phyloP scores from a whole-genome alignment of 331 rosid species.

The Malus hybrid region DNA sequence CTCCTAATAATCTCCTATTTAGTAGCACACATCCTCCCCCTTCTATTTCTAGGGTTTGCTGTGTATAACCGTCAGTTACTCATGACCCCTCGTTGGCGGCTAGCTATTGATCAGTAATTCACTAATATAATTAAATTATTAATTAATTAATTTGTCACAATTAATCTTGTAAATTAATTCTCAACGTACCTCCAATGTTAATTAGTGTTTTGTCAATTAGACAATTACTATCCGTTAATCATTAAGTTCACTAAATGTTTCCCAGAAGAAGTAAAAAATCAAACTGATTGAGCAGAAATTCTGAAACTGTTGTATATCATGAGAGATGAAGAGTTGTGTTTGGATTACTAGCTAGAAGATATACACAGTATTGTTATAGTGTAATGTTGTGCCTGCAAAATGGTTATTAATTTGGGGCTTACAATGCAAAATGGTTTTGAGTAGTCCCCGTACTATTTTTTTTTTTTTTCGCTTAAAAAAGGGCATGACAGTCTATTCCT shows the following conservation, averaged over 20 bases:
- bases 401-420: not conserved
- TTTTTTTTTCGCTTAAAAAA: too few relatives aligned
- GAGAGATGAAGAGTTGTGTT: not conserved
- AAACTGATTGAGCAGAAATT: not conserved
- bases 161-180: not conserved
- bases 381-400: not conserved
- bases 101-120: not conserved
- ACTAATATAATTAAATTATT: not conserved
- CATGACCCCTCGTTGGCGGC: conserved; percentile 1
- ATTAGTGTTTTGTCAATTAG: not conserved
- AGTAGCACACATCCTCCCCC: not conserved
- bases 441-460: not conserved
- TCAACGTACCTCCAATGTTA: not conserved
- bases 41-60: conserved; percentile 7
- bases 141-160: not conserved
- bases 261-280: not conserved
- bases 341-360: not conserved
- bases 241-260: not conserved
- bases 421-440: not conserved
- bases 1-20: conserved; percentile 1
- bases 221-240: not conserved
- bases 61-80: not conserved
- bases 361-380: too few relatives aligned
- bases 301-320: not conserved
- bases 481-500: too few relatives aligned